Percentiles rank a stretch among this genome's conserved stretches.
Evolutionary conservation across 768 basidiomycete species (phyloP).

Genomic region (Crassisporium funariophilum): DNA sequence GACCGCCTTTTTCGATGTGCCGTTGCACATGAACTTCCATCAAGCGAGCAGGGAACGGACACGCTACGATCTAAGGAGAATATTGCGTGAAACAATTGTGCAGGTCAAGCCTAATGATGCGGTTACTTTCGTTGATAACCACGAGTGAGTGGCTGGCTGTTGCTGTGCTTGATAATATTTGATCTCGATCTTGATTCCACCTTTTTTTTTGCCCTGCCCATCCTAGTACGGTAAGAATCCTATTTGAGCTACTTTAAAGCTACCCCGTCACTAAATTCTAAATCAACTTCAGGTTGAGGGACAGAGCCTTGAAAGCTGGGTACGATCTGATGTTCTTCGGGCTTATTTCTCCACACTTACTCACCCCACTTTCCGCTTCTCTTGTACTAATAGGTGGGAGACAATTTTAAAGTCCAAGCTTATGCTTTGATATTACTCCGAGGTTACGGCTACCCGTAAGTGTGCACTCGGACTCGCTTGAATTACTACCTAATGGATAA

Average conservation of each 20-base stretch:
- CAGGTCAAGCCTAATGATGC: conserved; percentile 73
- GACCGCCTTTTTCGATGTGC: conserved; percentile 91
- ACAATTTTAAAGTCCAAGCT: conserved; percentile 77
- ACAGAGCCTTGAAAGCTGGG: conserved; percentile 84
- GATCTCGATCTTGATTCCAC: conserved; percentile 7
- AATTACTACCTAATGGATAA: not conserved
- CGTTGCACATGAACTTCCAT: conserved; percentile 83
- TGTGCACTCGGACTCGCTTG: conserved; percentile 12
- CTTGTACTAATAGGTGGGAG: conserved; percentile 51
- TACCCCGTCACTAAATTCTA: not conserved
- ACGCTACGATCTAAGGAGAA: conserved; percentile 73
- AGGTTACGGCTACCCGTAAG: conserved; percentile 73
- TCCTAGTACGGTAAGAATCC: conserved; percentile 58
- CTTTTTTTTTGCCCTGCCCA: conserved; percentile 6
- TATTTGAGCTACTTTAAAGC: not conserved
- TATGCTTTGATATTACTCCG: conserved; percentile 81
- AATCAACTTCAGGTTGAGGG: conserved; percentile 49
- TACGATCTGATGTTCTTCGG: conserved; percentile 31
- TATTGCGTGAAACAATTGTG: conserved; percentile 72
- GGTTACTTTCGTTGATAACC: conserved; percentile 90
- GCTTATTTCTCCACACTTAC: conserved; percentile 11
- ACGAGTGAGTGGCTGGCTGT: conserved; percentile 87
- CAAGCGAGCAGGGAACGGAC: conserved; percentile 69
- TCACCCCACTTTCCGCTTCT: not conserved
- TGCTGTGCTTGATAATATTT: conserved; percentile 2